Evolutionary conservation across 805 yeast species (phyloP), one percentile per base, ranked within the genome.

Genomic region (Lipomyces orientalis): DNA sequence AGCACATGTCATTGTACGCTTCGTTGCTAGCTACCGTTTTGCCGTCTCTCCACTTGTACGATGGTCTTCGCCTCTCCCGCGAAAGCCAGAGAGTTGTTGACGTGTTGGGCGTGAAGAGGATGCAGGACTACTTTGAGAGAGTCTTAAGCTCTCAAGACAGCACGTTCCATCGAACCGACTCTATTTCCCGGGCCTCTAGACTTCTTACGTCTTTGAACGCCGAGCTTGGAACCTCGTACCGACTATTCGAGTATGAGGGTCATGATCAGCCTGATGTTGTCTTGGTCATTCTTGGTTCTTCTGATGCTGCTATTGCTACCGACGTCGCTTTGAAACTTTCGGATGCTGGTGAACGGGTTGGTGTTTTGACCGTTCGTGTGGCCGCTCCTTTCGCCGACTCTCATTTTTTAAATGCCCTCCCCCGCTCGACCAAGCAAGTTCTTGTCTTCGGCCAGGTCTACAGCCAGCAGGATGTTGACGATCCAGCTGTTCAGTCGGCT

Each of bases 271-370:
- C 97, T 8, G 86, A 85, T 57, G 86, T 89, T 31, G 90, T 93
- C n/a, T 88, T 90, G 77, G 94, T 93, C 43, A 82, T 88, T n/a
- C 87, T 90, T 71, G 97, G 97, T 31, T 83, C 95, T 54, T 79
- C 84, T 55, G 93, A 90, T 76, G 80, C 89, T 19, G 81, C 86
- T 64, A 79, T 86, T 64, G 82, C 90, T 54, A 73, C 84, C 59
- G 78, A 80, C 34, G 81, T 84, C 35, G 80, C 88, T 58, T 71
- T 76, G 43, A 75, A 76, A 25, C 75, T 79, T 51, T 75, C 81
- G 8, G 76, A 78, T 25, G 66, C 76, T 3, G 77, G 78, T 61
- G 69, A 76, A 19, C 78, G 81, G n/a, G 84, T 86, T 61, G 97
- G 93, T 71, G 85, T 89, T 60, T 78, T 93, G 65, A 84, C 88